Conservation (phyloP, 306 rosid species). For the Carpinus viminea region DNA sequence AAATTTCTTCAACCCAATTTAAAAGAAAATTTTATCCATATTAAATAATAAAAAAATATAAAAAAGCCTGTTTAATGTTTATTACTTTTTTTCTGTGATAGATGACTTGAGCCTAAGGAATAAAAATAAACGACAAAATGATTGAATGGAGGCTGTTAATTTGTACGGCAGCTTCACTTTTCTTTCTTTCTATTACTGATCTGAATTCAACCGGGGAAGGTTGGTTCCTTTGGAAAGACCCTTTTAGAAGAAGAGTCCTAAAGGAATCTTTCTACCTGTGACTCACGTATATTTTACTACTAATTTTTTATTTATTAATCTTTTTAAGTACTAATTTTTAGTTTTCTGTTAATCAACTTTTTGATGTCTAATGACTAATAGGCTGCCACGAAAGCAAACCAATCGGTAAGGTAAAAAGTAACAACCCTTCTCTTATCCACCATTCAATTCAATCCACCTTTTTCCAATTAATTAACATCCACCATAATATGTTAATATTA, state of each 20-base stretch:
- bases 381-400: background rate
- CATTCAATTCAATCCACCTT: background rate
- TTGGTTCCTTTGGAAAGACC: background rate
- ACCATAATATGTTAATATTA: too few relatives aligned
- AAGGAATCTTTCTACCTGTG: constrained; percentile 6
- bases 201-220: background rate
- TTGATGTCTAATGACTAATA: background rate
- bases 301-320: too few relatives aligned
- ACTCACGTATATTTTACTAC: background rate
- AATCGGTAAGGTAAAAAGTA: background rate
- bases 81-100: too few relatives aligned
- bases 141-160: background rate
- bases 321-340: too few relatives aligned
- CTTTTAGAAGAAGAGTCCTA: background rate
- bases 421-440: background rate
- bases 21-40: too few relatives aligned
- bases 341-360: background rate
- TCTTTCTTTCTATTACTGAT: background rate
- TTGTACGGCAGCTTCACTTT: background rate
- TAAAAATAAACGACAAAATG: too few relatives aligned
- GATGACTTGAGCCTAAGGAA: too few relatives aligned
- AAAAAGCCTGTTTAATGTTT: too few relatives aligned
- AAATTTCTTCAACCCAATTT: too few relatives aligned
- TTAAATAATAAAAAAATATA: too few relatives aligned
- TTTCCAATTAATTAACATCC: too few relatives aligned